These are phyloP conservation scores for Fraxinus velutina DNA, from an alignment of 305 asterid species.

Conservation along the genomic window DNA sequence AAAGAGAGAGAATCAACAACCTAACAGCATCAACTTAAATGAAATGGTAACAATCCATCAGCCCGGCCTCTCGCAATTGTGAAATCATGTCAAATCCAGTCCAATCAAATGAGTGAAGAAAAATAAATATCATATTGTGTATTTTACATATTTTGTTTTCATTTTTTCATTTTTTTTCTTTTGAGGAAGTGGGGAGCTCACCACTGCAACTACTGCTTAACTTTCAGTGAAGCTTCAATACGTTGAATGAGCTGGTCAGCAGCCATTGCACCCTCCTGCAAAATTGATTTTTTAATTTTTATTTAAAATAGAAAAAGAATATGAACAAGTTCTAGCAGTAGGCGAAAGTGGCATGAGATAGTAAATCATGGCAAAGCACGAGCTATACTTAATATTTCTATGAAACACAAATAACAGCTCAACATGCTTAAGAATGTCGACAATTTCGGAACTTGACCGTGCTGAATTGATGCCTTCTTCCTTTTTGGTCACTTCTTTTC, in stretches of 20 bases:
- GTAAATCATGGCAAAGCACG: background rate
- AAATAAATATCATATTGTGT: background rate
- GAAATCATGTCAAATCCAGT: constrained; percentile 20
- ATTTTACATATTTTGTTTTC: background rate
- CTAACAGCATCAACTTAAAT: background rate
- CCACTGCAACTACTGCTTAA: constrained; percentile 48
- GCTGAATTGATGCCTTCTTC: background rate
- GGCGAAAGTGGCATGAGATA: background rate
- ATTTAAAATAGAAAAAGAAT: background rate
- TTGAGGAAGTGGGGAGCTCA: constrained; percentile 22
- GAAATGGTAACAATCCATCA: constrained; percentile 8
- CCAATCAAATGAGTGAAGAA: background rate
- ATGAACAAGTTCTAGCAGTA: background rate
- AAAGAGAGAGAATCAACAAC: constrained; percentile 18
- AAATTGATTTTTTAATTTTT: constrained; percentile 1
- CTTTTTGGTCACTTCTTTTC: background rate
- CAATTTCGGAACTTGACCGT: background rate
- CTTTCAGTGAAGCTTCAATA: constrained; percentile 65
- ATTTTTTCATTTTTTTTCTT: background rate
- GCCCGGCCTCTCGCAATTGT: constrained; percentile 11
- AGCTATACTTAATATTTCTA: background rate
- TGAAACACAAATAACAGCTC: background rate
- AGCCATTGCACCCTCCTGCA: constrained; percentile 81
- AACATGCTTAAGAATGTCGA: background rate
- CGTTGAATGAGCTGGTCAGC: constrained; percentile 65